phyloP scores from a whole-genome alignment of 352 stramenopile species.

The Thalassiosira livingstoniorum region DNA sequence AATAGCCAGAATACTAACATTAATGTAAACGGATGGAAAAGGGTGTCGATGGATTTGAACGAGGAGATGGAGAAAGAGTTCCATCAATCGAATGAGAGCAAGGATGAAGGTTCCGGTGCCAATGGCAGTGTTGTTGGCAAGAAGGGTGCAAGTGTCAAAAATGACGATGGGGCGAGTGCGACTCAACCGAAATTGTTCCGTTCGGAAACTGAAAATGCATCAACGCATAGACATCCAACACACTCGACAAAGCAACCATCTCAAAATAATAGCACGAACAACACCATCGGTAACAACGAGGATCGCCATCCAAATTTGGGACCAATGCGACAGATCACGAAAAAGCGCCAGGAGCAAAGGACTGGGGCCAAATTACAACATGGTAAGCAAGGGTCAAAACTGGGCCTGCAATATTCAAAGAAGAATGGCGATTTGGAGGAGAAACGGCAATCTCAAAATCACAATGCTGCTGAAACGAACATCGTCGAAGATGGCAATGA shows the following conservation, averaged over 20 bases:
- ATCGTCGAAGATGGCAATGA: background rate
- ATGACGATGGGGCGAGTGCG: too few relatives aligned
- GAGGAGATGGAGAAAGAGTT: slow-evolving; percentile 19
- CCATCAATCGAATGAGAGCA: background rate
- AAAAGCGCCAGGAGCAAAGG: background rate
- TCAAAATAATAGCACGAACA: slow-evolving; percentile 4
- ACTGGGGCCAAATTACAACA: background rate
- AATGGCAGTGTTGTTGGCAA: too few relatives aligned
- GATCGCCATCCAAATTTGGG: slow-evolving; percentile 27
- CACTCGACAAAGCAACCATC: background rate
- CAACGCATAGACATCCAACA: too few relatives aligned
- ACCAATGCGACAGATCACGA: slow-evolving; percentile 60
- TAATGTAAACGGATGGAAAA: background rate
- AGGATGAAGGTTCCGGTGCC: too few relatives aligned
- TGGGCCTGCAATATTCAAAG: background rate
- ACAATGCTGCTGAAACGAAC: background rate
- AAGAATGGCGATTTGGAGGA: too few relatives aligned
- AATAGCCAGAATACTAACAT: background rate
- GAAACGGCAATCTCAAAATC: too few relatives aligned
- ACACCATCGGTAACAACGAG: background rate
- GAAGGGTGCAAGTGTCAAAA: too few relatives aligned
- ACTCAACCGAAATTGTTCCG: too few relatives aligned
- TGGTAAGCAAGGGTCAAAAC: background rate
- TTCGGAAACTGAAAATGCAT: too few relatives aligned
- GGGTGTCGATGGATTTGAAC: slow-evolving; percentile 28